Conservation (phyloP, 1,139 yeast genomes). For the Geotrichum siamense region DNA sequence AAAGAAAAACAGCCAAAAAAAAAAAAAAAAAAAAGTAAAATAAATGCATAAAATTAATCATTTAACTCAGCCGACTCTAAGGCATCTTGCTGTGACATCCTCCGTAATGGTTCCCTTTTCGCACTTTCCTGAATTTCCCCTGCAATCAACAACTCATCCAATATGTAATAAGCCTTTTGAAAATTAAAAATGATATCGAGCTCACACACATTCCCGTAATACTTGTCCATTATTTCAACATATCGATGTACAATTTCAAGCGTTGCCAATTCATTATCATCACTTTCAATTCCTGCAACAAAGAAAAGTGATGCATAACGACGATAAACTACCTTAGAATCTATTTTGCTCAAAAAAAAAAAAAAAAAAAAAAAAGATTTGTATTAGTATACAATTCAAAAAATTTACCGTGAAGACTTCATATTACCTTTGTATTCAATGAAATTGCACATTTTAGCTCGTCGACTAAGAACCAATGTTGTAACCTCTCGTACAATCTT, state of each 20-base stretch:
- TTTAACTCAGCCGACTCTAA: constrained; percentile 58
- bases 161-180: constrained; percentile 82
- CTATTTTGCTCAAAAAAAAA: constrained; percentile 36
- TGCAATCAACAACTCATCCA: constrained; percentile 76
- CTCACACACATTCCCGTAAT: constrained; percentile 95
- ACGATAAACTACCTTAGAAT: constrained; percentile 79
- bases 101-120: constrained; percentile 65
- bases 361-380: not conserved
- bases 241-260: constrained; percentile 85
- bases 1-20: too few species aligned
- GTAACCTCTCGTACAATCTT: constrained; percentile 81
- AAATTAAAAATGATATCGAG: constrained; percentile 83
- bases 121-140: constrained; percentile 85
- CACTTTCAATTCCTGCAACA: constrained; percentile 74
- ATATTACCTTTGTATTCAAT: constrained; percentile 61
- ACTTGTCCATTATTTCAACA: constrained; percentile 94
- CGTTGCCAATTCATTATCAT: constrained; percentile 80
- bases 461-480: constrained; percentile 72
- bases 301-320: constrained; percentile 90
- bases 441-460: constrained; percentile 94
- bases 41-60: constrained; percentile 25
- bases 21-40: too few species aligned
- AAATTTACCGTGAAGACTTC: not conserved
- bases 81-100: constrained; percentile 75
- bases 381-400: not conserved